Percentiles rank a stretch among this genome's conserved stretches.
Evolutionary conservation across 2,329 filamentous ascomycete genomes (phyloP).

Genomic region (Claviceps humidiphila): DNA sequence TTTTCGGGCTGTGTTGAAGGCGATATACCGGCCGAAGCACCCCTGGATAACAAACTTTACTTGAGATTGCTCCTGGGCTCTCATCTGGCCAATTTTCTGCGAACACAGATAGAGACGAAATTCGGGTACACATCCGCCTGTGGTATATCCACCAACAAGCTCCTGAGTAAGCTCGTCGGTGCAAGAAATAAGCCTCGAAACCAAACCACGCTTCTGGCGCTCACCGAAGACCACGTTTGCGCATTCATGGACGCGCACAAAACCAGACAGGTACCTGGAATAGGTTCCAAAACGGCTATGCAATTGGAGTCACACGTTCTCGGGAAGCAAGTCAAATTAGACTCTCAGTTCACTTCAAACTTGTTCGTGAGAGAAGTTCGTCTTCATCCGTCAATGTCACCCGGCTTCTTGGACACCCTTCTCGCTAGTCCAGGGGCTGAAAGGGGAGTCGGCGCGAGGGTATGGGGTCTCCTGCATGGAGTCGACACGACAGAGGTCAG

Average conservation of each 20-base stretch:
- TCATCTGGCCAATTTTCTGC: slow-evolving; percentile 65
- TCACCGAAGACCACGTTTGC: slow-evolving; percentile 41
- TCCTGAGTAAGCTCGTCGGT: slow-evolving; percentile 74
- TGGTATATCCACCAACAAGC: slow-evolving; percentile 77
- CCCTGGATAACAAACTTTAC: slow-evolving; percentile 26
- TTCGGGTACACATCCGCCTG: slow-evolving; percentile 80
- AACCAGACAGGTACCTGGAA: slow-evolving; percentile 70
- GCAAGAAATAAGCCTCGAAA: slow-evolving; percentile 73
- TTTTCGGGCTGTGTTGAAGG: slow-evolving; percentile 48
- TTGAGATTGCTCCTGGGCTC: slow-evolving; percentile 63
- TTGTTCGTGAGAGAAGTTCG: slow-evolving; percentile 57
- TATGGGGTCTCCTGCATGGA: slow-evolving; percentile 73
- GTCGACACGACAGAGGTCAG: slow-evolving; percentile 64
- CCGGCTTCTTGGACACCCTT: slow-evolving; percentile 52
- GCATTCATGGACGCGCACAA: slow-evolving; percentile 64
- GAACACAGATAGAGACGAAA: slow-evolving; percentile 57
- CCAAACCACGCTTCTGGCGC: slow-evolving; percentile 71
- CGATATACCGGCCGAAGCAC: slow-evolving; percentile 8
- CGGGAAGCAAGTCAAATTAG: slow-evolving; percentile 17
- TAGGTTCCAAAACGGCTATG: slow-evolving; percentile 57
- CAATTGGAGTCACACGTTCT: slow-evolving; percentile 41
- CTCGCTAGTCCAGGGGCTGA: slow-evolving; percentile 58
- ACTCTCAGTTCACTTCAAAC: slow-evolving; percentile 24
- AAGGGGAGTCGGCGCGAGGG: slow-evolving; percentile 54
- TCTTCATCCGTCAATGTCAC: slow-evolving; percentile 45